These are phyloP conservation scores for Claviceps arundinis DNA, from an alignment of 2,329 filamentous ascomycete genomes.

Conservation along the genomic window DNA sequence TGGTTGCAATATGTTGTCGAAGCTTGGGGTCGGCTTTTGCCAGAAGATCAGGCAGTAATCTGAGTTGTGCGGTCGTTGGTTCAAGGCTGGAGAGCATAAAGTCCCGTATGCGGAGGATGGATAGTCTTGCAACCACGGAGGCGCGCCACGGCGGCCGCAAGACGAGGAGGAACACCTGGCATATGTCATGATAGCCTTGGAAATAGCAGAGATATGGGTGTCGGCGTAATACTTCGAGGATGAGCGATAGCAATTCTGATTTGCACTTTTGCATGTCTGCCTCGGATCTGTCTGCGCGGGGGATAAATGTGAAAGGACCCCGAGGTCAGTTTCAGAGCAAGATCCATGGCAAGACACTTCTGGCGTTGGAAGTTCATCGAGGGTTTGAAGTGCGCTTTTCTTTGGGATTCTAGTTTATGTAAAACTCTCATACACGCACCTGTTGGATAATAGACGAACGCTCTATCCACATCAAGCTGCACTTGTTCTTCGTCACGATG, in stretches of 20 bases:
- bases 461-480: conserved; percentile 78
- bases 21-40: conserved; percentile 57
- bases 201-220: conserved; percentile 87
- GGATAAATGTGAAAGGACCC: neutral
- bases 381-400: neutral
- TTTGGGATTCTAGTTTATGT: neutral
- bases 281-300: conserved; percentile 46
- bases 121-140: conserved; percentile 63
- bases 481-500: conserved; percentile 89
- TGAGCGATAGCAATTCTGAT: conserved; percentile 63
- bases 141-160: conserved; percentile 50
- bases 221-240: conserved; percentile 64
- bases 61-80: conserved; percentile 73
- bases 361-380: neutral
- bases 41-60: conserved; percentile 73
- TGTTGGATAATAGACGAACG: conserved; percentile 93
- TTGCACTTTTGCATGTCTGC: conserved; percentile 60
- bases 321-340: neutral
- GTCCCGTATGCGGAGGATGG: conserved; percentile 80
- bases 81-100: conserved; percentile 89
- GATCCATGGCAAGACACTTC: neutral
- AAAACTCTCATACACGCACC: conserved; percentile 32
- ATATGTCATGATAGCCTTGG: conserved; percentile 97
- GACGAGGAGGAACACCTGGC: conserved; percentile 85
- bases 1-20: conserved; percentile 59